Conservation (phyloP, 1,284 basidiomycete genomes). For the Cryptococcus jaspeensis region DNA sequence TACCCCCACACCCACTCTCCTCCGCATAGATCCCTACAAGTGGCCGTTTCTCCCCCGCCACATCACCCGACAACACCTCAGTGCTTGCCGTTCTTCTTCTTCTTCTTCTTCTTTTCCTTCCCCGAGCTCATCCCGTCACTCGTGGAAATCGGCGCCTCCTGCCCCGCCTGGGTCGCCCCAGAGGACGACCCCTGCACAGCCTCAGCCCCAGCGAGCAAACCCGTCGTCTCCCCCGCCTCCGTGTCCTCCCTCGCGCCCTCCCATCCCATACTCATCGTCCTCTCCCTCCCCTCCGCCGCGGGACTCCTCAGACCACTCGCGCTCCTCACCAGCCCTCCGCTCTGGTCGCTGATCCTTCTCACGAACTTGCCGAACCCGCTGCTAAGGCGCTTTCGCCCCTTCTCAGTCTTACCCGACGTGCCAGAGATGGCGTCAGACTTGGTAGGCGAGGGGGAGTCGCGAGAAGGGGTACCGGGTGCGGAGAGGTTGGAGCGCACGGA, state of each 20-base stretch:
- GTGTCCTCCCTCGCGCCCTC: no score
- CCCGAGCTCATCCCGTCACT: slow-evolving; percentile 2
- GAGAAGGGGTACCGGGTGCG: background rate
- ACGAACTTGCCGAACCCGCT: slow-evolving; percentile 39
- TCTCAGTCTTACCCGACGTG: slow-evolving; percentile 16
- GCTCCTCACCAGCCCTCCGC: slow-evolving; percentile 16
- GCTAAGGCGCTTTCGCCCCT: slow-evolving; percentile 38
- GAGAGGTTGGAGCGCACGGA: slow-evolving; percentile 8
- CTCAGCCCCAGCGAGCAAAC: no score
- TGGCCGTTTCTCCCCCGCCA: no score
- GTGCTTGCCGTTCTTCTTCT: slow-evolving; percentile 13
- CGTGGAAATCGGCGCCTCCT: slow-evolving; percentile 2
- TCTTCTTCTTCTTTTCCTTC: slow-evolving; percentile 21
- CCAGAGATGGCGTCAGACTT: slow-evolving; percentile 7
- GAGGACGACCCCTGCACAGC: background rate
- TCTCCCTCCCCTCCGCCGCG: slow-evolving; percentile 1
- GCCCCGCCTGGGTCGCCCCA: background rate
- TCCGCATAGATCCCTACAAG: no score
- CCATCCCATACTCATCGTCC: background rate
- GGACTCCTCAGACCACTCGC: slow-evolving; percentile 15
- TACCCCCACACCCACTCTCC: no score
- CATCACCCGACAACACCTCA: background rate
- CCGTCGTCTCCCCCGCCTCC: no score
- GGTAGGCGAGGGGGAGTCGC: slow-evolving; percentile 4
- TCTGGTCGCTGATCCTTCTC: slow-evolving; percentile 42